Evolutionary conservation across 2,329 filamentous ascomycete genomes (phyloP).

Genomic region (Ophiognomonia clavigignenti-juglandacearum): DNA sequence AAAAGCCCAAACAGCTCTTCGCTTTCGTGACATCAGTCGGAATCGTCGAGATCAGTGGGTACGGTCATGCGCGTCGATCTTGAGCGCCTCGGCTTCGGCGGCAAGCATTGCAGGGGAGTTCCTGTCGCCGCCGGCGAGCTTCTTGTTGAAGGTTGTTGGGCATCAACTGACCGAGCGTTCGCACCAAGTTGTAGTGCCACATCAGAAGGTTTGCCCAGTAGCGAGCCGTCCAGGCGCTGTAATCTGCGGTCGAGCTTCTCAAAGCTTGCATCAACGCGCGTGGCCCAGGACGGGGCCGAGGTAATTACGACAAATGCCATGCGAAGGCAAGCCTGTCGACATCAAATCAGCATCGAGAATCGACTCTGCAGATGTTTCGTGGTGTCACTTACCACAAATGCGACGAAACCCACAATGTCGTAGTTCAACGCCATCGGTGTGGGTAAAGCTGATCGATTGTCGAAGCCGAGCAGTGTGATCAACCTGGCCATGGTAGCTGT

Average conservation of each 20-base stretch:
- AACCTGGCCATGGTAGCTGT: neutral
- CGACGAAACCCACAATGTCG: neutral
- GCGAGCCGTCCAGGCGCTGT: too few species aligned
- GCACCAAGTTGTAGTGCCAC: too few species aligned
- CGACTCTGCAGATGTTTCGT: neutral
- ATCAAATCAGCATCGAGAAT: neutral
- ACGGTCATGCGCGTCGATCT: neutral
- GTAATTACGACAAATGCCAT: too few species aligned
- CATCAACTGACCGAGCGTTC: too few species aligned
- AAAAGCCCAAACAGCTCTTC: neutral
- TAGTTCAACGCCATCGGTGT: neutral
- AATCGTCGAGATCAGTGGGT: neutral
- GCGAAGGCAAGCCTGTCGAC: neutral
- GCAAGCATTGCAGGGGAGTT: neutral
- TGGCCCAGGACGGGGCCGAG: too few species aligned
- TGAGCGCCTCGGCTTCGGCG: neutral
- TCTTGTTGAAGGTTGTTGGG: too few species aligned
- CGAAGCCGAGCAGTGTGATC: neutral
- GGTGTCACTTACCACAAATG: neutral
- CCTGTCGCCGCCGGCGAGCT: too few species aligned
- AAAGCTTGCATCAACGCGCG: too few species aligned
- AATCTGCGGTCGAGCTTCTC: too few species aligned
- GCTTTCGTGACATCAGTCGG: neutral
- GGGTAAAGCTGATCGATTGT: neutral
- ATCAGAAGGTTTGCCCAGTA: too few species aligned